Conservation (phyloP, 352 stramenopile species). For the Phytophthora pinifolia region DNA sequence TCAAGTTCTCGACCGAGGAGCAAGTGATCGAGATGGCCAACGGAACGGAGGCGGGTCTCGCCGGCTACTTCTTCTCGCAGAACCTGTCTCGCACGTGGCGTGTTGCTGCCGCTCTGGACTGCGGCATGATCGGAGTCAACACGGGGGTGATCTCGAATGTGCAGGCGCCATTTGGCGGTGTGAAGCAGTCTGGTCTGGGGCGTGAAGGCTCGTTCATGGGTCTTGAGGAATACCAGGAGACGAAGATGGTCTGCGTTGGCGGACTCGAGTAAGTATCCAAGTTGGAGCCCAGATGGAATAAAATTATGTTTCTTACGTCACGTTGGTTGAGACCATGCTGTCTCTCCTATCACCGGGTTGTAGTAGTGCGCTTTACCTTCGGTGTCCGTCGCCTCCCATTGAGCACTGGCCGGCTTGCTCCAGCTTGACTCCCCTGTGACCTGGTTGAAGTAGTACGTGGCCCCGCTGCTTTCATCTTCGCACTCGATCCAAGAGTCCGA, state of each 20-base stretch:
- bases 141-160: conserved; percentile 86
- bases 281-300: no score
- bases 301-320: conserved; percentile 23
- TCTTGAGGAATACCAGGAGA: conserved; percentile 96
- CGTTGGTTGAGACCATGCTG: conserved; percentile 29
- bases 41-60: conserved; percentile 90
- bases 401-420: conserved; percentile 13
- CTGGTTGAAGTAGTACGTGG: conserved; percentile 51
- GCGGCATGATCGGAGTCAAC: conserved; percentile 96
- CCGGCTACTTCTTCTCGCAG: conserved; percentile 95
- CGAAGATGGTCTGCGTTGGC: conserved; percentile 94
- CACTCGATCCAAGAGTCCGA: conserved; percentile 27
- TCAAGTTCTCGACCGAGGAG: conserved; percentile 93
- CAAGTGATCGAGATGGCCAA: conserved; percentile 96
- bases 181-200: conserved; percentile 89
- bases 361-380: conserved; percentile 44
- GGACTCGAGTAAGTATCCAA: conserved; percentile 60
- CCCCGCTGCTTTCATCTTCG: conserved; percentile 34
- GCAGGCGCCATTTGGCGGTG: conserved; percentile 88
- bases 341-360: conserved; percentile 37
- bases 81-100: conserved; percentile 89
- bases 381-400: conserved; percentile 29
- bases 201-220: conserved; percentile 90
- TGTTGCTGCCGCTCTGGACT: conserved; percentile 88
- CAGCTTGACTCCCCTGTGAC: conserved; percentile 47